Base-by-base conservation (phyloP, 1,284 basidiomycete species). In the Cutaneotrichosporon cavernicola region DNA sequence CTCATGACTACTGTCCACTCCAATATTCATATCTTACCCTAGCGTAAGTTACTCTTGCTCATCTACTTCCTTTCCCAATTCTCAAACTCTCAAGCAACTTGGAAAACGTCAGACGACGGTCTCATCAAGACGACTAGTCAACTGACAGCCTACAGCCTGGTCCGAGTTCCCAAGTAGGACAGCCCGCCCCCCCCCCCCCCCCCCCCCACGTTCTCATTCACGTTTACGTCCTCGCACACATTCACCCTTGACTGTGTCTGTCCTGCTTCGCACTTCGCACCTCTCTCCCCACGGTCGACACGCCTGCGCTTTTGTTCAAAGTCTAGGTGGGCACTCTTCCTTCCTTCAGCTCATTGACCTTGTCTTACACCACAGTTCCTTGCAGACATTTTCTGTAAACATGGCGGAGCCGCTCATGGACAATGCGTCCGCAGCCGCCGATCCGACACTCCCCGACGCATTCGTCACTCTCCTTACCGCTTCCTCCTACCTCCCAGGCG, bases 381-480 rank as follows among this genome's bases (percentile, higher is more conserved):
- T 46, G 18, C 18, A 16, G 18, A n/a, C 43, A 2, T n/a, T 26
- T 26, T 26, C 26, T n/a, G 49, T 26, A 10, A 51, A 26, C 5
- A 53, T 53, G 51, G 51, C 30, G 13, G 30, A 51, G 13, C 26
- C 51, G 30, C 31, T 34, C 18, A 11, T n/a, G 26, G 30, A 31
- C 30, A 34, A 32, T 10, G 14, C 51, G 18, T 30, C 51, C 31
- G 16, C 9, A 13, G 9, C 51, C 51, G 51, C 11, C 16, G 49
- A 51, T 14, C 18, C 55, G 8, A 13, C 34, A 1, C 69, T 74
- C 7, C 72, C 74, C 18, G 74, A 78, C 73, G 92, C 91, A 68
- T 91, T 95, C 78, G 90, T 89, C 72, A 93, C 94, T 40, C 89
- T 97, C 69, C 82, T 97, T 74, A 93, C 94, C 57, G 90, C 91